Conservation (phyloP, 805 yeast species). For the Yarrowia divulgata region DNA sequence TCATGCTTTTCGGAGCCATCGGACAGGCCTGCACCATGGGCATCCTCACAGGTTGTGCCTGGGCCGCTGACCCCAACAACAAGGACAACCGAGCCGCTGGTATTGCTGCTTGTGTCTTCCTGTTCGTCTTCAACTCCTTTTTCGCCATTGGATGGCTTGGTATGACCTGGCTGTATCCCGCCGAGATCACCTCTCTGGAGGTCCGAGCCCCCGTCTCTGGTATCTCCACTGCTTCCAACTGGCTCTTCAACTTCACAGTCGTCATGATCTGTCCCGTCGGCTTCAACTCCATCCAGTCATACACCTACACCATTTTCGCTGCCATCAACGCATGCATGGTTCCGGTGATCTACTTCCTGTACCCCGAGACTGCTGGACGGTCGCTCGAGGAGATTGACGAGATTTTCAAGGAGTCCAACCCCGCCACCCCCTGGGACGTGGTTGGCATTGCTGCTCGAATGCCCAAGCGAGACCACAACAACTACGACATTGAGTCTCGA, state of each 20-base stretch:
- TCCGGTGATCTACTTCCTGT: conserved; percentile 34
- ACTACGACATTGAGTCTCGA: conserved; percentile 33
- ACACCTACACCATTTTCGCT: conserved; percentile 37
- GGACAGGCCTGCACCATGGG: conserved; percentile 57
- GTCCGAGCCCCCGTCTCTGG: conserved; percentile 31
- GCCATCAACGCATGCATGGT: conserved; percentile 37
- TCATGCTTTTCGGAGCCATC: conserved; percentile 71
- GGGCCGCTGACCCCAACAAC: conserved; percentile 42
- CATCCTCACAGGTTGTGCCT: conserved; percentile 41
- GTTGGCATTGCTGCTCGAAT: conserved; percentile 51
- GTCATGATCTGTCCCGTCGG: conserved; percentile 37
- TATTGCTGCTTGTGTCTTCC: conserved; percentile 34
- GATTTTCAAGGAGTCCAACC: conserved; percentile 45
- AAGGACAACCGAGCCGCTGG: conserved; percentile 24
- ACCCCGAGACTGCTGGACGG: conserved; percentile 40
- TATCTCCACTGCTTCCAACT: conserved; percentile 30
- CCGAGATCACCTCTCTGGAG: conserved; percentile 35
- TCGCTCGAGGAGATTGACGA: conserved; percentile 37
- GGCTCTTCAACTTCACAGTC: conserved; percentile 31
- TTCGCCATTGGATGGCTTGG: conserved; percentile 40
- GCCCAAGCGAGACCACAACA: conserved; percentile 44
- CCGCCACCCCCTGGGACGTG: conserved; percentile 55
- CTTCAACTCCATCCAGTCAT: conserved; percentile 31
- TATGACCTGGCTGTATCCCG: conserved; percentile 37
- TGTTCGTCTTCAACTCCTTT: conserved; percentile 36